phyloP scores from a whole-genome alignment of 2,329 filamentous ascomycete genomes.

The Exophiala calicioides region DNA sequence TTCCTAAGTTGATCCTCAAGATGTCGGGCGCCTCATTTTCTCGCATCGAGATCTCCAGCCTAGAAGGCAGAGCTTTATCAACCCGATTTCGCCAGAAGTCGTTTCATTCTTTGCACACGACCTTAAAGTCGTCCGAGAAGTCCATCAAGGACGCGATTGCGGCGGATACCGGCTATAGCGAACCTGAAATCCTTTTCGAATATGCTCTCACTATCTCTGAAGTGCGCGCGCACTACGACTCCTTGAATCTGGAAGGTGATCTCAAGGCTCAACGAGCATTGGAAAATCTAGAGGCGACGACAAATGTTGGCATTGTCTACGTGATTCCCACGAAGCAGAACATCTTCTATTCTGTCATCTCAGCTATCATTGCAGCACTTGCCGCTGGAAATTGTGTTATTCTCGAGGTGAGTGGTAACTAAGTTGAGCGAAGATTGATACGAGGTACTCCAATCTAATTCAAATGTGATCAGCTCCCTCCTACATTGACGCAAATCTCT shows the following conservation, averaged over 20 bases:
- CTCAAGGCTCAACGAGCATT: slow-evolving; percentile 17
- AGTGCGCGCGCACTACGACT: slow-evolving; percentile 35
- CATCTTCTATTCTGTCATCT: slow-evolving; percentile 37
- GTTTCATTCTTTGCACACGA: slow-evolving; percentile 40
- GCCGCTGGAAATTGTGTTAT: slow-evolving; percentile 41
- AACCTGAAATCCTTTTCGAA: slow-evolving; percentile 37
- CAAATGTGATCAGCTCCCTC: slow-evolving; percentile 11
- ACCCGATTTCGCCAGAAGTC: slow-evolving; percentile 43
- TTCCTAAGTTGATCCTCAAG: slow-evolving; percentile 10
- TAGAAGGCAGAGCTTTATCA: slow-evolving; percentile 44
- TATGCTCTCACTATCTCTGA: slow-evolving; percentile 36
- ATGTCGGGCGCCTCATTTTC: slow-evolving; percentile 35
- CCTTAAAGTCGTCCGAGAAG: slow-evolving; percentile 34
- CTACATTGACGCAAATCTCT: slow-evolving; percentile 10
- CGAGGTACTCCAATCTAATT: slow-evolving; percentile 26
- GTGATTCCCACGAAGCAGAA: slow-evolving; percentile 37
- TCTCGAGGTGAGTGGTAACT: slow-evolving; percentile 34
- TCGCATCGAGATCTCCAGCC: slow-evolving; percentile 38
- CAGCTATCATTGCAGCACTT: slow-evolving; percentile 39
- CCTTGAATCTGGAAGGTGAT: slow-evolving; percentile 33
- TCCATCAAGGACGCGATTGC: slow-evolving; percentile 37
- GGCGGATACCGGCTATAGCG: slow-evolving; percentile 34
- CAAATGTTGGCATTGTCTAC: slow-evolving; percentile 30
- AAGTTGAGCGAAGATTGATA: slow-evolving; percentile 17
- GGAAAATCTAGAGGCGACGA: slow-evolving; percentile 8